A percentile compares a stretch with the other conserved stretches of the same genome.
Evolutionary conservation across 2,329 filamentous ascomycete species (phyloP).

Genomic region (Sclerotinia spermophila): DNA sequence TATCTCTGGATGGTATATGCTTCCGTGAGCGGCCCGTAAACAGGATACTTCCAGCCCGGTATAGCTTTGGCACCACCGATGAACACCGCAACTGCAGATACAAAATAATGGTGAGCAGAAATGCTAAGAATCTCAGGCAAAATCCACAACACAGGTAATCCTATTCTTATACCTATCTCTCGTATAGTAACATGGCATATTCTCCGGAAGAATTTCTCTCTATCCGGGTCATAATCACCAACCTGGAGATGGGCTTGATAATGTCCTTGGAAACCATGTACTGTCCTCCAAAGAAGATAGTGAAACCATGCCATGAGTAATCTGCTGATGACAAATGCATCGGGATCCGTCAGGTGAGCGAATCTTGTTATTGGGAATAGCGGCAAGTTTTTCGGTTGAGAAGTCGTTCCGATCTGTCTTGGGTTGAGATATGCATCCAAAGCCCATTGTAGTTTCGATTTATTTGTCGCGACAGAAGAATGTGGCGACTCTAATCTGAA

Average conservation of each 20-base stretch:
- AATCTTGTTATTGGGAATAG: slow-evolving; percentile 4
- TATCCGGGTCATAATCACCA: not conserved
- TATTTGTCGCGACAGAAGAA: not conserved
- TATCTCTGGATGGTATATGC: slow-evolving; percentile 11
- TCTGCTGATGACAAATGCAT: slow-evolving; percentile 1
- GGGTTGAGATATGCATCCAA: not conserved
- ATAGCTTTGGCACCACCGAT: not conserved
- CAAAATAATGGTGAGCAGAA: not conserved
- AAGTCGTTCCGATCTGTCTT: not conserved
- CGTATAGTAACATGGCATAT: not conserved
- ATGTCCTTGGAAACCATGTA: not conserved
- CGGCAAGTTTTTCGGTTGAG: not conserved
- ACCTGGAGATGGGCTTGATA: not conserved
- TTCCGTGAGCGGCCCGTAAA: not conserved
- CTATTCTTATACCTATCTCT: slow-evolving; percentile 3
- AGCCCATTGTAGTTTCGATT: not conserved
- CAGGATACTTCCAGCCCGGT: not conserved
- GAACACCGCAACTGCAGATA: slow-evolving; percentile 4
- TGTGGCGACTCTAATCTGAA: not conserved
- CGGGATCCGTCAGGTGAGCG: not conserved
- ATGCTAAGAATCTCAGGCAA: not conserved
- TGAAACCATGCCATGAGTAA: slow-evolving; percentile 8
- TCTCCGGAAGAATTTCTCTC: slow-evolving; percentile 7
- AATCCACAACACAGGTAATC: not conserved
- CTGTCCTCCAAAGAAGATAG: not conserved